Conservation (phyloP, 805 yeast species). For the Hanseniaspora jakobsenii region DNA sequence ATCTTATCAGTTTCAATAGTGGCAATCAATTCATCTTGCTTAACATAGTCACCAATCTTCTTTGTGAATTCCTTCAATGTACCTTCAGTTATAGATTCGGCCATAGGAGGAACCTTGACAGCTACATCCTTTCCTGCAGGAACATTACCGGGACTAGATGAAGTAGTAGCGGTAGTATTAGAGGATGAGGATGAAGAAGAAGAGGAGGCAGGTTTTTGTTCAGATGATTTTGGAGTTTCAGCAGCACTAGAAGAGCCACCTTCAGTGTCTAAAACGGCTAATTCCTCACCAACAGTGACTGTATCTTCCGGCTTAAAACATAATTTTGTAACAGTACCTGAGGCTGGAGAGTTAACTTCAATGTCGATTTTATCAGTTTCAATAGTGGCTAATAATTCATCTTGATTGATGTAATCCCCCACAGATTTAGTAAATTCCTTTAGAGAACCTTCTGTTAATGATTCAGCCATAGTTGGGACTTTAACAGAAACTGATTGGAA, state of each 20-base stretch:
- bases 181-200: conserved; percentile 26
- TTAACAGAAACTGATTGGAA: conserved; percentile 42
- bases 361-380: conserved; percentile 98
- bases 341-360: conserved; percentile 85
- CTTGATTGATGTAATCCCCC: conserved; percentile 78
- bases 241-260: conserved; percentile 37
- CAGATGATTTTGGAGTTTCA: too few relatives aligned
- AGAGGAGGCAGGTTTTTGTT: conserved; percentile 25
- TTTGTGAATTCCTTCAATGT: conserved; percentile 61
- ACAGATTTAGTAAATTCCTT: conserved; percentile 56
- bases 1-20: conserved; percentile 97
- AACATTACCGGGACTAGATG: too few relatives aligned
- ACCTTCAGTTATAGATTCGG: conserved; percentile 96
- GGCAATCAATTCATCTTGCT: conserved; percentile 79
- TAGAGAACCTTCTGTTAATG: conserved; percentile 92
- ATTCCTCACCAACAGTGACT: conserved; percentile 89
- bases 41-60: conserved; percentile 78
- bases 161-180: conserved; percentile 21
- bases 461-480: conserved; percentile 98
- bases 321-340: conserved; percentile 80
- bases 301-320: conserved; percentile 80
- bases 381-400: conserved; percentile 88
- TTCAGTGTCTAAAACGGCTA: conserved; percentile 73
- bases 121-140: conserved; percentile 26
- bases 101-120: conserved; percentile 95